Evolutionary conservation across 169 alveolate species (phyloP).

Genomic region (Cryptosporidium bovis): DNA sequence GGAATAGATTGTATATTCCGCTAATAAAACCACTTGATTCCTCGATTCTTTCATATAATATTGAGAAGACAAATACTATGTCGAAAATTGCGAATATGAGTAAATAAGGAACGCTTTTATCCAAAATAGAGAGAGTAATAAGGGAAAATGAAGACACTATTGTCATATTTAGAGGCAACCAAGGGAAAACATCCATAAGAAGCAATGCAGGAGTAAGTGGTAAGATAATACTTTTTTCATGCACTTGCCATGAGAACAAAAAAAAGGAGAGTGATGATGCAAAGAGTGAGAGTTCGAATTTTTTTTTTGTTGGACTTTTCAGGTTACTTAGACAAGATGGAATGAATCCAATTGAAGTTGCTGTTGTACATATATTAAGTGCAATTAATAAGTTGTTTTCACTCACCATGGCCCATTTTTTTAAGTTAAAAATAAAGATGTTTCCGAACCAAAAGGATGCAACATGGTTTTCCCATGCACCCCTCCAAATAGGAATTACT

Average conservation of each 20-base stretch:
- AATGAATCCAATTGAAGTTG: constrained; percentile 46
- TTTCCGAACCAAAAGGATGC: constrained; percentile 88
- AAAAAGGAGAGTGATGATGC: constrained; percentile 76
- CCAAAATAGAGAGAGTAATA: constrained; percentile 43
- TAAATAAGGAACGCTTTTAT: constrained; percentile 22
- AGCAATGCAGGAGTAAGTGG: constrained; percentile 84
- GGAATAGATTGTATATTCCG: neutral
- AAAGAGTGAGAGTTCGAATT: constrained; percentile 74
- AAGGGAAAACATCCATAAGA: constrained; percentile 67
- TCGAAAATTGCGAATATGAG: constrained; percentile 17
- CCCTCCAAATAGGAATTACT: constrained; percentile 89
- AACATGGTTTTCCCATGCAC: constrained; percentile 88
- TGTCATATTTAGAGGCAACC: constrained; percentile 20
- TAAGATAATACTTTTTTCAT: constrained; percentile 89
- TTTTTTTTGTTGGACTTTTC: constrained; percentile 66
- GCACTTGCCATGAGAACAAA: constrained; percentile 88
- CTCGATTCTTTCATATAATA: constrained; percentile 2
- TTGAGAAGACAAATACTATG: neutral
- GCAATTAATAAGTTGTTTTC: constrained; percentile 33
- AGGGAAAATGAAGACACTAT: constrained; percentile 47
- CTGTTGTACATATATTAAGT: constrained; percentile 44
- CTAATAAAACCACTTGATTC: neutral
- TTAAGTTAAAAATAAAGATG: constrained; percentile 28
- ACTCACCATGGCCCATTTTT: constrained; percentile 64
- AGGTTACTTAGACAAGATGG: constrained; percentile 73